Evolutionary conservation across 306 rosid genomes (phyloP), one percentile per base, ranked within the genome.

Genomic region (Neltuma alba): DNA sequence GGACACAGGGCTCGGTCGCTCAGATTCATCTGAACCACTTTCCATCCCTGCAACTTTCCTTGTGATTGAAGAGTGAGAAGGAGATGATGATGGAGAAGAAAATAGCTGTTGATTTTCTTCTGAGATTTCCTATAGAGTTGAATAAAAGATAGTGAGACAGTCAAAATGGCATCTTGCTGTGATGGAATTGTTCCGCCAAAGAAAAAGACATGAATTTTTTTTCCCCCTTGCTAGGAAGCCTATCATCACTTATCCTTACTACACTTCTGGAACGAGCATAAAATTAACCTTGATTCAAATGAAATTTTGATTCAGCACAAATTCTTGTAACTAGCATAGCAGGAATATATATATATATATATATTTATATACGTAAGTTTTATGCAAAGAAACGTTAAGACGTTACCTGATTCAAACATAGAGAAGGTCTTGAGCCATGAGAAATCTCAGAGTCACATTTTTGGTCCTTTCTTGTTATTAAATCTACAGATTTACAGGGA

Each of bases 1-100:
- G 37, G 99, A 95, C 52, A 95, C 88, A 37, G 99, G 98, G 79
- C 99, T 95, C 21, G 95, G 99, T 74, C 91, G 83, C 76, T 88
- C 97, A 7, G 87, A 91, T 71, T 75, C 74, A 72, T 89, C 91
- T 3, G 72, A 27, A 63, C 65, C 40, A 31, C 77, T 80, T 72
- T 89, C 97, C 47, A 80, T 57, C 74, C 84, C 92, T 75, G 82
- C 91, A 78, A 34, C 81, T 77, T 83, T 82, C 79, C 76, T 85
- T 40, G 74, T 25, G 52, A 82, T 33, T 27, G 77, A 77, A 76
- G 88, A 85, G 78, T 83, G 77, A 28, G 92, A 79, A 75, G 90
- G 92, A 75, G 94, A 86, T 44, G 62, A 70, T 4, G 61, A 33
- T 37, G 89, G 89, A 85, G 97, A 87, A 85, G 98, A 87, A 76